Base-by-base conservation (phyloP, 2,329 filamentous ascomycete genomes). In the Emmonsiellopsis sp. region DNA sequence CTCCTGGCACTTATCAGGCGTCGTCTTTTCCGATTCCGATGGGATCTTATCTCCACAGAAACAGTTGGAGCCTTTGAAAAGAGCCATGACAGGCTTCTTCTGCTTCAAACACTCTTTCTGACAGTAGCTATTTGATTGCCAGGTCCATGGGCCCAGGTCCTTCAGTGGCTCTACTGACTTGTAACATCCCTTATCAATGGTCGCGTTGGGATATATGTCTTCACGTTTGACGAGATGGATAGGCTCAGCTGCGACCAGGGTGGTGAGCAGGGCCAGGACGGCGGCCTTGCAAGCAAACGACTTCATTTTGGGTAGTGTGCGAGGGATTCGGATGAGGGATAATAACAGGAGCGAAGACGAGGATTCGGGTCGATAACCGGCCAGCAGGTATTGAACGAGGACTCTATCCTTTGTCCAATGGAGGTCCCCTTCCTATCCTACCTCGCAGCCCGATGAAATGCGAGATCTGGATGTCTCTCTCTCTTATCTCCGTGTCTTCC, bases 1-100 rank as follows among this genome's bases (percentile, higher is more conserved):
- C 31, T 76, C 78, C 63, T 80, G 75, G 72, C 90, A 95, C 13
- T 82, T 71, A 7, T 66, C 66, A 63, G 85, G 78, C 44, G 77
- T 72, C 6, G 81, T 78, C 55, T 83, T 65, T 41, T 73, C 73
- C 13, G 72, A 72, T 40, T 73, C 62, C 13, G 83, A 75, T 0
- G 90, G 90, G 47, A 91, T 77, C 55, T 76, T 70, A 58, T 82
- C 72, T 55, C 89, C 90, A 63, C 90, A 95, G 63, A 76, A 87
- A 71, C 90, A 95, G 58, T 81, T 70, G 15, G 76, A 74, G 13
- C 80, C 80, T 15, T 77, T 76, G 7, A 77, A 80, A 44, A 87
- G 71, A 34, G 77, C 88, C 62, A 84, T 81, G 7, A 89, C 85
- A 1, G 76, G 73, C 37, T 78, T 75, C 7, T 73, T 62, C 0